phyloP scores from a whole-genome alignment of 1,284 basidiomycete species.

The Apiotrichum porosum region DNA sequence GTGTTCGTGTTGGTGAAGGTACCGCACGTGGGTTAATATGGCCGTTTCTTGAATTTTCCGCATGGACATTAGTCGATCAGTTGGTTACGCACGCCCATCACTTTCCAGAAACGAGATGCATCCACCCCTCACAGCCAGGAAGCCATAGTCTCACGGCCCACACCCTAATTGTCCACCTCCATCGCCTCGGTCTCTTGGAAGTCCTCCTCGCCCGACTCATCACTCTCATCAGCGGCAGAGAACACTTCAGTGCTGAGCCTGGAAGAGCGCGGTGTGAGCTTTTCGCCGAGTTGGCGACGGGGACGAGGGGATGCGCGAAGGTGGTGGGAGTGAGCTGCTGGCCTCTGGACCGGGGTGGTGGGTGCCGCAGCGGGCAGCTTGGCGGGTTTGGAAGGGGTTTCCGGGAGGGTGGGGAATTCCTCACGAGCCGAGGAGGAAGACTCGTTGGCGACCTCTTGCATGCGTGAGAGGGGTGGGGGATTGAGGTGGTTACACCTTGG shows the following conservation, averaged over 20 bases:
- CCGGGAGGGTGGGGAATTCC: background rate
- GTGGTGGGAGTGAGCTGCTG: background rate
- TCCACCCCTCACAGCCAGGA: no score
- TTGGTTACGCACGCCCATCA: no score
- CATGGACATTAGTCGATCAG: no score
- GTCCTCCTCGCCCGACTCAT: conserved; percentile 16
- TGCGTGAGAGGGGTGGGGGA: conserved; percentile 32
- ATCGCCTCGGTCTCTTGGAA: conserved; percentile 18
- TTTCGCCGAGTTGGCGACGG: conserved; percentile 23
- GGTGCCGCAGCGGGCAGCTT: background rate
- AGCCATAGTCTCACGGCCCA: no score
- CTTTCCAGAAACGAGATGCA: no score
- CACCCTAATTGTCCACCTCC: conserved; percentile 37
- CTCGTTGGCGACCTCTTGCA: conserved; percentile 10
- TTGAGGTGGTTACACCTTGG: conserved; percentile 47
- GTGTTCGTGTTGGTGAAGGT: no score
- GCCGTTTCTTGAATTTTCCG: no score
- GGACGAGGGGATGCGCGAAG: conserved; percentile 6
- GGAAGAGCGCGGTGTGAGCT: conserved; percentile 29
- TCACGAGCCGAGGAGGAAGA: background rate
- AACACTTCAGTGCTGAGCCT: conserved; percentile 40
- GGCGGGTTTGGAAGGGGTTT: conserved; percentile 13
- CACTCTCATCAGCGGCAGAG: conserved; percentile 26
- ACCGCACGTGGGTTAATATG: no score
- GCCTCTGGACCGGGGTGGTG: background rate